Evolutionary conservation across 441 rosid species (phyloP).

Genomic region (Metrosideros polymorpha): DNA sequence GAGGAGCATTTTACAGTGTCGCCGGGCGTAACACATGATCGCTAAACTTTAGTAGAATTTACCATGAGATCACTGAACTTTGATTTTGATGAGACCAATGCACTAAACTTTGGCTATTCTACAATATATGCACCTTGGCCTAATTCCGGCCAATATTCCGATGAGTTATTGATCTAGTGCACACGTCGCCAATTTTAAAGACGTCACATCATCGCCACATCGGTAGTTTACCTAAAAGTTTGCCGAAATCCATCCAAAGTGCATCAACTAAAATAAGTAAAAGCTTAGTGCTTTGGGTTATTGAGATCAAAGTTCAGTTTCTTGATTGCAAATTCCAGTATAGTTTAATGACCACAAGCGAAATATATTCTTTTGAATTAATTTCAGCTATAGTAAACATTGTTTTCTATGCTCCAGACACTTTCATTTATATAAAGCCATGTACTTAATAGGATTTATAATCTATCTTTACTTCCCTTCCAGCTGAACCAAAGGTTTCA

Average conservation of each 20-base stretch:
- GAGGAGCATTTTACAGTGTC: neutral
- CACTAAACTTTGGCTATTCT: neutral
- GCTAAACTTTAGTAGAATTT: neutral
- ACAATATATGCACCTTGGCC: neutral
- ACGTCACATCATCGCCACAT: neutral
- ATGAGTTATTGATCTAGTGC: neutral
- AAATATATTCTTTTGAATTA: neutral
- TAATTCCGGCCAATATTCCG: neutral
- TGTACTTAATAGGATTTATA: neutral
- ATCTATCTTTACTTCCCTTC: neutral
- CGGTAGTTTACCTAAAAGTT: neutral
- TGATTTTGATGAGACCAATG: neutral
- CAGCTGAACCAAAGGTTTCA: neutral
- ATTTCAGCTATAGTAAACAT: neutral
- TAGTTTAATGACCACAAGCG: neutral
- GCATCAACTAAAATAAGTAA: neutral
- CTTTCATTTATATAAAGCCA: neutral
- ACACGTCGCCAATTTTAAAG: neutral
- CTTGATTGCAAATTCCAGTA: neutral
- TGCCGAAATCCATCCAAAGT: neutral
- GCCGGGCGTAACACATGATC: neutral
- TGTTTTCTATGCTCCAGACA: neutral
- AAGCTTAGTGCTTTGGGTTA: neutral
- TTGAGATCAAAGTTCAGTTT: neutral
- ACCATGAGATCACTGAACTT: neutral